phyloP scores from a whole-genome alignment of 2,329 filamentous ascomycete species.

The Colletotrichum salicis region DNA sequence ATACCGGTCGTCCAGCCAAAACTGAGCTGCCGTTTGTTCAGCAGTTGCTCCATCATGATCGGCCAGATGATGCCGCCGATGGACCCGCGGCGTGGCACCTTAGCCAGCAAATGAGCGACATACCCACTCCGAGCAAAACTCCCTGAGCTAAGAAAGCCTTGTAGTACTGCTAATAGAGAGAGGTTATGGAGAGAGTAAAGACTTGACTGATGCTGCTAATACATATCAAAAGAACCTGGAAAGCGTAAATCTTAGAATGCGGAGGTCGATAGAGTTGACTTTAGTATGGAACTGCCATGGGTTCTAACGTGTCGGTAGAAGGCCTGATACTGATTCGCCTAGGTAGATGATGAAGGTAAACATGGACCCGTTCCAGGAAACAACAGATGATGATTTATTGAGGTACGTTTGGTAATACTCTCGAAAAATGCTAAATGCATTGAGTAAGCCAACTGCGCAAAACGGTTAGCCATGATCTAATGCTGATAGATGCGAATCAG shows the following conservation, averaged over 20 bases:
- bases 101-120: constrained; percentile 50
- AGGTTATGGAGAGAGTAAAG: constrained; percentile 28
- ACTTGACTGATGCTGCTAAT: constrained; percentile 54
- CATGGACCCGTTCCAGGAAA: constrained; percentile 59
- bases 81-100: constrained; percentile 48
- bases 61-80: constrained; percentile 40
- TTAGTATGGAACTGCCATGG: constrained; percentile 42
- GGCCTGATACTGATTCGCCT: constrained; percentile 41
- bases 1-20: constrained; percentile 16
- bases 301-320: constrained; percentile 52
- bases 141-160: constrained; percentile 57
- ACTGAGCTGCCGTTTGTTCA: constrained; percentile 3
- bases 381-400: constrained; percentile 34
- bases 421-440: constrained; percentile 54
- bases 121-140: constrained; percentile 56
- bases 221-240: constrained; percentile 54
- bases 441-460: constrained; percentile 45
- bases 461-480: constrained; percentile 39
- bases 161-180: constrained; percentile 47
- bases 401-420: constrained; percentile 57
- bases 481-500: not conserved
- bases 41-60: constrained; percentile 25
- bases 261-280: constrained; percentile 49
- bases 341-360: constrained; percentile 57
- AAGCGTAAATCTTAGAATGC: constrained; percentile 50